Evolutionary conservation across 768 basidiomycete species (phyloP).

Genomic region (Rossbeevera mucosa): DNA sequence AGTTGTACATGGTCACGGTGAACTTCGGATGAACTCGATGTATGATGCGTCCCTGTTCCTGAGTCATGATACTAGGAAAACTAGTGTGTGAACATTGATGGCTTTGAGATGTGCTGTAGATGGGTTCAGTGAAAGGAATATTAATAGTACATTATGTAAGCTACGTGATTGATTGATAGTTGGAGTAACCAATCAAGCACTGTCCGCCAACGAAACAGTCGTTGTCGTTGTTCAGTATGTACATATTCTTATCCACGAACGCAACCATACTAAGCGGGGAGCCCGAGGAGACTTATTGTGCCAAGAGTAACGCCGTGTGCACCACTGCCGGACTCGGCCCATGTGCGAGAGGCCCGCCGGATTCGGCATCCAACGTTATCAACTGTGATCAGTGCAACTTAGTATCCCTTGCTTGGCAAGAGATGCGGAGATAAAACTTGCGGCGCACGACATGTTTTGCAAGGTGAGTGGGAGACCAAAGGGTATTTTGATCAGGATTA

Average conservation of each 20-base stretch:
- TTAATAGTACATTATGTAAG: background rate
- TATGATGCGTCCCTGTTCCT: background rate
- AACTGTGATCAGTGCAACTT: background rate
- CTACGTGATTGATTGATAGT: background rate
- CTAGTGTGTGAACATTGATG: background rate
- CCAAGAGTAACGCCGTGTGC: background rate
- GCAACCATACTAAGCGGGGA: background rate
- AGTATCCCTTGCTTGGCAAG: background rate
- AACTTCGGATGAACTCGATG: background rate
- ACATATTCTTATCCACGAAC: background rate
- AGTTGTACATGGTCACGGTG: background rate
- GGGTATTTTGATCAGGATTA: background rate
- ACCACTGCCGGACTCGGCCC: too few species aligned
- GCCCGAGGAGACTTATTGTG: background rate
- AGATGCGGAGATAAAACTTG: background rate
- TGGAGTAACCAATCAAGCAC: background rate
- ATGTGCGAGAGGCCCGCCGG: background rate
- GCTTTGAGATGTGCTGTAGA: background rate
- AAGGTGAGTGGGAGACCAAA: background rate
- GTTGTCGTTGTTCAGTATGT: background rate
- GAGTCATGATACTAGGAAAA: background rate
- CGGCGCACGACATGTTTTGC: background rate
- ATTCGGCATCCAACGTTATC: background rate
- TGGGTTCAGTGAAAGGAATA: background rate
- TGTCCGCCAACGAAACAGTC: background rate